Conservation (phyloP, 805 yeast genomes). For the Metschnikowia hibisci region DNA sequence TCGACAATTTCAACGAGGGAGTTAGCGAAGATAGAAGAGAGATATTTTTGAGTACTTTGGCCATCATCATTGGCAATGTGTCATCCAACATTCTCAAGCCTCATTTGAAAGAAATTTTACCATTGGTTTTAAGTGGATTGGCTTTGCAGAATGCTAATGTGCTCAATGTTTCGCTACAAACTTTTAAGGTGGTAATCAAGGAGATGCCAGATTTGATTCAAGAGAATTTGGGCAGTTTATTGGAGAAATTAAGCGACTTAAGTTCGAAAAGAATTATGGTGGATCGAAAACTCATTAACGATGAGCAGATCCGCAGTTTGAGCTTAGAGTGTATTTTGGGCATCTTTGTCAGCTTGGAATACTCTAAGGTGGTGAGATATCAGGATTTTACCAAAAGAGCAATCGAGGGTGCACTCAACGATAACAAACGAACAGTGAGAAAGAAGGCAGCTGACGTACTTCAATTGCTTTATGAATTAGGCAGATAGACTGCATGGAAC, state of each 20-base stretch:
- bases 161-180: conserved; percentile 56
- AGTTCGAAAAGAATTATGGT: conserved; percentile 19
- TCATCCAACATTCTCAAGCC: conserved; percentile 61
- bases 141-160: conserved; percentile 45
- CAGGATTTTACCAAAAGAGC: conserved; percentile 45
- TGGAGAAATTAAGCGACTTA: conserved; percentile 50
- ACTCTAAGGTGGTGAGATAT: conserved; percentile 45
- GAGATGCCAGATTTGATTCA: conserved; percentile 53
- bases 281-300: conserved; percentile 26
- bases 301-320: conserved; percentile 49
- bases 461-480: conserved; percentile 64
- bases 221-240: conserved; percentile 51
- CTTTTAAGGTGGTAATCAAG: conserved; percentile 49
- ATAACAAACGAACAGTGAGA: conserved; percentile 69
- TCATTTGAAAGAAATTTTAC: conserved; percentile 60
- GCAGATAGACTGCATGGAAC: conserved; percentile 6
- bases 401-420: conserved; percentile 59
- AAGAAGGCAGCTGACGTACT: conserved; percentile 75
- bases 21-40: conserved; percentile 32
- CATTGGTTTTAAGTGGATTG: conserved; percentile 67
- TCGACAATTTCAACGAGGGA: conserved; percentile 37
- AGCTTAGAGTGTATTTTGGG: conserved; percentile 52
- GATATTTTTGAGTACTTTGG: conserved; percentile 60
- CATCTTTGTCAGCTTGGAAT: conserved; percentile 36
- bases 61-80: conserved; percentile 62